Evolutionary conservation across 1,284 basidiomycete genomes (phyloP).

Genomic region (Tylopilus sp.): DNA sequence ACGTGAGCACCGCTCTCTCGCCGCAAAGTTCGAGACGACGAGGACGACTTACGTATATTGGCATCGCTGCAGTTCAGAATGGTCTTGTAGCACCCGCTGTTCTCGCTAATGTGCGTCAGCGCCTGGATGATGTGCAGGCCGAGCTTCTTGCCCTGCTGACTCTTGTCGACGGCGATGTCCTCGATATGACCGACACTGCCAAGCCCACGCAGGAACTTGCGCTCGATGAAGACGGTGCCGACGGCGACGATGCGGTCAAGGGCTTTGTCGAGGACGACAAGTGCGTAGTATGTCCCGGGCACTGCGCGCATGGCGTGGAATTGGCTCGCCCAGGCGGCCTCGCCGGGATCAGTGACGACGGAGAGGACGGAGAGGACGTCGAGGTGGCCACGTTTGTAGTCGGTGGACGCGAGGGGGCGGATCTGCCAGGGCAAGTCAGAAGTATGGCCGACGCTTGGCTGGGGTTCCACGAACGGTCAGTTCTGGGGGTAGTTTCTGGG

Average conservation of each 20-base stretch:
- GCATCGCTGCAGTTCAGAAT: constrained; percentile 91
- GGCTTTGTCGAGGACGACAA: constrained; percentile 76
- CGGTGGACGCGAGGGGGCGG: constrained; percentile 82
- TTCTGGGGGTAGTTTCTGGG: constrained; percentile 49
- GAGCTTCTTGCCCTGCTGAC: constrained; percentile 84
- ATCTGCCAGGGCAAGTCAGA: constrained; percentile 47
- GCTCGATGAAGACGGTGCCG: constrained; percentile 83
- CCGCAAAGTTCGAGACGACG: constrained; percentile 5
- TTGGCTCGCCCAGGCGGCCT: constrained; percentile 61
- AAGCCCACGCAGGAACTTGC: constrained; percentile 83
- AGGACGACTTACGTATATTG: constrained; percentile 75
- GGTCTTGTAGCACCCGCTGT: constrained; percentile 85
- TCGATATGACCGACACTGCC: constrained; percentile 92
- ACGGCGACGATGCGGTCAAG: constrained; percentile 81
- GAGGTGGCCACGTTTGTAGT: constrained; percentile 83
- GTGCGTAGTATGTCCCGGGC: constrained; percentile 71
- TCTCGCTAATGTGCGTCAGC: constrained; percentile 75
- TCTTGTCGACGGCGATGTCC: constrained; percentile 90
- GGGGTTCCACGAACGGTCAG: constrained; percentile 32
- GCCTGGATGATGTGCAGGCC: constrained; percentile 85
- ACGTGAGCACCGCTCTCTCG: constrained; percentile 10
- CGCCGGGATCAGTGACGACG: constrained; percentile 70
- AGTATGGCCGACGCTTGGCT: background rate
- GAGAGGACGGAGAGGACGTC: constrained; percentile 78
- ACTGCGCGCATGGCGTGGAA: constrained; percentile 57